Evolutionary conservation across 495 filamentous ascomycete genomes (phyloP), one percentile per base, ranked within the genome.

Genomic region (Aspergillus avenaceus): DNA sequence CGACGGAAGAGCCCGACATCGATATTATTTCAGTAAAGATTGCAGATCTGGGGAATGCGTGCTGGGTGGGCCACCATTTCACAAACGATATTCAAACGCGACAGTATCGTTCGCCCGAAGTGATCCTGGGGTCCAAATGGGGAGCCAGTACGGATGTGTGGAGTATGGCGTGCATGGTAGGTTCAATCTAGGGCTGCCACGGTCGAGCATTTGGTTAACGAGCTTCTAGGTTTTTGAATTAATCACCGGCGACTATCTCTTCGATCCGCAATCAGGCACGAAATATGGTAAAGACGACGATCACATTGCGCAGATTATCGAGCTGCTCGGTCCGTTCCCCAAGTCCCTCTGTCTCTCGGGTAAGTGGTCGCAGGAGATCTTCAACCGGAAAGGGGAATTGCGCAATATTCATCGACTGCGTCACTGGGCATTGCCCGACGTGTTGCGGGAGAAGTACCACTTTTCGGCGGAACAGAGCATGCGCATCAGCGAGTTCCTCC

Each of bases 271-370:
- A 71, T 97, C 93, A 5, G 93, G 93, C 45, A 97, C 95, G 18
- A 97, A 97, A 69, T 99, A 99, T 63, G 93, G 93, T 62, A 99
- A 99, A 75, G 93, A 99, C 66, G 93, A 99, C 71, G 93, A 99
- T 67, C 93, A 99, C 71, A 99, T 97, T 36, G 93, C 93, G 3
- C 93, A 99, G 66, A 97, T 99, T 61, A 97, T 99, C 67, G 93
- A 99, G 66, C 84, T 99, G 26, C 82, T 99, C 8, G 93, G 93
- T 18, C 83, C 84, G 16, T 97, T 99, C 66, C 92, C 93, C 38
- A 93, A 93, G 61, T 85, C 88, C 3, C 82, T 97, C 22, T 96
- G 86, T 63, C 77, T 93, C 37, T 84, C 85, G 1, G 93, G 93
- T 32, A 96, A 96, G 70, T 99, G 93, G 93, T 90, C 86, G 7